A percentile compares a stretch with the other conserved stretches of the same genome.
These are phyloP conservation scores for Cubamyces sp. DNA, from an alignment of 768 basidiomycete genomes.

Conservation along the genomic window DNA sequence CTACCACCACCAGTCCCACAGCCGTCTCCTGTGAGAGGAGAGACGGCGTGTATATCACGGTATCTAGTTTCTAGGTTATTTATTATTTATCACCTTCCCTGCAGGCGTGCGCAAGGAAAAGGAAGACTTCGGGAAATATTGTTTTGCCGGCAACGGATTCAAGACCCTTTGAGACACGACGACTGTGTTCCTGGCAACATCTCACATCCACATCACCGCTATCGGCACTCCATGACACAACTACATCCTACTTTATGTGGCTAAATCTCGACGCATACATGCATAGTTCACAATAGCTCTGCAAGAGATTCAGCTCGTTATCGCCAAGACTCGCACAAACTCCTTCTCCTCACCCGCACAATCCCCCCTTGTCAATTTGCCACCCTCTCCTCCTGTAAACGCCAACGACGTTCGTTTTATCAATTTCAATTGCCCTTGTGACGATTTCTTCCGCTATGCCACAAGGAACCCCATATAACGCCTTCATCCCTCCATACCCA, in stretches of 20 bases:
- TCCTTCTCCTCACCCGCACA: neutral
- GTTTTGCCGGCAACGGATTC: conserved; percentile 3
- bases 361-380: neutral
- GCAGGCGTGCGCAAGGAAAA: too few relatives aligned
- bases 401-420: neutral
- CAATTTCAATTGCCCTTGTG: neutral
- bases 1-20: neutral
- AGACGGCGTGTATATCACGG: too few relatives aligned
- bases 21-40: too few relatives aligned
- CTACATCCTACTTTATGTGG: neutral
- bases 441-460: conserved; percentile 55
- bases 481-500: conserved; percentile 73
- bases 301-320: neutral
- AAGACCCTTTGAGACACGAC: neutral
- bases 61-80: neutral
- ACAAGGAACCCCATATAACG: conserved; percentile 73
- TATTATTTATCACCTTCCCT: neutral
- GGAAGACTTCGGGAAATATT: neutral
- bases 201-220: too few relatives aligned
- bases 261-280: neutral
- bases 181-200: neutral
- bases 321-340: neutral
- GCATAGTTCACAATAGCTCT: neutral
- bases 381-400: neutral
- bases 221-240: too few relatives aligned